Base-by-base conservation (phyloP, 148 eudicot species). In the Cornus kousa region DNA sequence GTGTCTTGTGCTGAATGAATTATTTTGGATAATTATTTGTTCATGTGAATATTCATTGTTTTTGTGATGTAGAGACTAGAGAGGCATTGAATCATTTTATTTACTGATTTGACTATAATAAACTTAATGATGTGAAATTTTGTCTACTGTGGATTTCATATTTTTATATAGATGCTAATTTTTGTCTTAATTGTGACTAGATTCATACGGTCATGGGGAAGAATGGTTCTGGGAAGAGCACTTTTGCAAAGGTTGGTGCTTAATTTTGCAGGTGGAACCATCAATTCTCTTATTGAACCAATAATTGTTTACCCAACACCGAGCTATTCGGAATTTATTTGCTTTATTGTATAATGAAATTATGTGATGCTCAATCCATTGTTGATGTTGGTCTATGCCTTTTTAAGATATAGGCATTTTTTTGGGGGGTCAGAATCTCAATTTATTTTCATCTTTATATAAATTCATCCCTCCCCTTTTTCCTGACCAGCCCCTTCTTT, bases 181-280 rank as follows among this genome's bases (percentile, higher is more conserved):
- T 57, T 67, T 8, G 24, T 64, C 57, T 6, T 84, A 67, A 62
- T 77, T 82, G 79, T 74, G 79, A 31, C 64, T 82, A 97, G 99
- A 87, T 92, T 76, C 99, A 97, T 81, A 93, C 94, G 80, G 84
- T 97, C 50, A 97, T 97, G 99, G 99, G 99, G 76, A 94, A 94
- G 86, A 97, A 97, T 83, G 99, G 99, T 86, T 97, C 98, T 69
- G 98, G 99, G 70, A 97, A 97, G 90, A 97, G 99, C 81, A 97
- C 99, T 62, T 92, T 97, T 82, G 91, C 94, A 9, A 97, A 97
- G 99, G 99, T 94, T 68, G 46, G 89, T 79, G 14, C 71, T 76
- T 75, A 24, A 66, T 13, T 71, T 77, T 32, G 69, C 66, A 5
- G 66, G 66, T 62, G 59, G 19, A 53, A 53, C 12, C 19, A 13